A percentile compares a stretch with the other conserved stretches of the same genome.
These are phyloP conservation scores for Nitzschia putrida DNA, from an alignment of 108 stramenopile genomes.

Conservation along the genomic window DNA sequence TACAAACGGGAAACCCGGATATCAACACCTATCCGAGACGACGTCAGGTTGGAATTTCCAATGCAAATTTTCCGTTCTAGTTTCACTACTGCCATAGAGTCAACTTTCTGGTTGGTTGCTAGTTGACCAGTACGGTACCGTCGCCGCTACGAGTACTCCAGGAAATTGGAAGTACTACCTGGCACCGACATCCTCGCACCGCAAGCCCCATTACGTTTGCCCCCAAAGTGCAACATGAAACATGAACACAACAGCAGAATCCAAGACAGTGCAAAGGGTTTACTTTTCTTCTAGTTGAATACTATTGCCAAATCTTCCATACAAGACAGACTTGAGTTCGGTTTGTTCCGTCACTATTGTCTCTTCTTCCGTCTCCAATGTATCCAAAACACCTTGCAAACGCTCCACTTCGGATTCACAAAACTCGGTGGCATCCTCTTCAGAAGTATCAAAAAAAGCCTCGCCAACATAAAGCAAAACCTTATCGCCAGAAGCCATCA, in stretches of 20 bases:
- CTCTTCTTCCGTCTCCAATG: slow-evolving; percentile 63
- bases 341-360: slow-evolving; percentile 72
- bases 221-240: neutral
- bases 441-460: slow-evolving; percentile 82
- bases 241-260: neutral
- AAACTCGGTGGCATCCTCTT: slow-evolving; percentile 87
- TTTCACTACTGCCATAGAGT: too few species aligned
- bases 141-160: too few species aligned
- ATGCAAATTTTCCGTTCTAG: too few species aligned
- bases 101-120: too few species aligned
- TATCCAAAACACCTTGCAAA: slow-evolving; percentile 64
- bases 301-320: slow-evolving; percentile 86
- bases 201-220: slow-evolving; percentile 21
- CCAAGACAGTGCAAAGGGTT: neutral
- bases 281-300: slow-evolving; percentile 83
- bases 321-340: slow-evolving; percentile 77
- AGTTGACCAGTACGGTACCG: too few species aligned
- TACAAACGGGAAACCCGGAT: too few species aligned
- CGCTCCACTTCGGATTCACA: slow-evolving; percentile 85
- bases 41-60: too few species aligned
- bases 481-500: slow-evolving; percentile 80
- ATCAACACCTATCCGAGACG: too few species aligned
- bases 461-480: slow-evolving; percentile 80
- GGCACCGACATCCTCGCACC: too few species aligned
- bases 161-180: too few species aligned